Conservation (phyloP, 2,329 filamentous ascomycete genomes). For the Sordariomycetes sp. region DNA sequence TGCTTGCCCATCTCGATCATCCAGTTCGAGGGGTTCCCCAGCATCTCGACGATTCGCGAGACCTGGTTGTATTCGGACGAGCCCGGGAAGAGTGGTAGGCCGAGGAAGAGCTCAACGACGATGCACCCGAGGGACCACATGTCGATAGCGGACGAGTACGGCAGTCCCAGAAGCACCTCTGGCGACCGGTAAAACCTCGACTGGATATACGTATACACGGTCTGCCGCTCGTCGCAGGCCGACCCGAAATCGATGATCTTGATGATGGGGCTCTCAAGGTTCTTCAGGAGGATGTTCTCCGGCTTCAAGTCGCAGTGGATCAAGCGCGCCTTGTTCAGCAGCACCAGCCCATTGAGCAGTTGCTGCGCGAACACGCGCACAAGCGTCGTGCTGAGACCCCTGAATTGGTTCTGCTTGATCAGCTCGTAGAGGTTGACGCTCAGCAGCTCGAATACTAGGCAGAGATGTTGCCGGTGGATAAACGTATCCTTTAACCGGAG, state of each 20-base stretch:
- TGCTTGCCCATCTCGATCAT: constrained; percentile 99
- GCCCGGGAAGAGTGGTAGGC: constrained; percentile 81
- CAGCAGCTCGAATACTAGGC: constrained; percentile 88
- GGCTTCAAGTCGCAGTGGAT: constrained; percentile 98
- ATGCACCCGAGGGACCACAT: constrained; percentile 99
- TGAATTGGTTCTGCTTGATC: constrained; percentile 99
- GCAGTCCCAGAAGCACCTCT: constrained; percentile 87
- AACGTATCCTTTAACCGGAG: constrained; percentile 94
- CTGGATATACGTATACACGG: constrained; percentile 98
- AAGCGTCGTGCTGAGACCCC: constrained; percentile 89
- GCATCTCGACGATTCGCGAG: constrained; percentile 93
- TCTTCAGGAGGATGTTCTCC: constrained; percentile 95
- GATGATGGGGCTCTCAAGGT: constrained; percentile 97
- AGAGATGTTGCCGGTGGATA: constrained; percentile 94
- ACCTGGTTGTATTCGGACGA: constrained; percentile 99
- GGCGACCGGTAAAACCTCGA: constrained; percentile 96
- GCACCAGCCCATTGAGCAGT: constrained; percentile 78
- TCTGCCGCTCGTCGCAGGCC: constrained; percentile 94
- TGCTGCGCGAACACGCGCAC: constrained; percentile 97
- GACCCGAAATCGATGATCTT: constrained; percentile 99
- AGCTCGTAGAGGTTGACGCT: constrained; percentile 97
- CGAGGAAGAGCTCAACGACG: constrained; percentile 93
- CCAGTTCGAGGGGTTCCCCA: constrained; percentile 92
- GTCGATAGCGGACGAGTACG: constrained; percentile 96
- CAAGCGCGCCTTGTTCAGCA: constrained; percentile 90